Evolutionary conservation across 1,284 basidiomycete genomes (phyloP), one percentile per base, ranked within the genome.

Genomic region (Prillingera fragicola): DNA sequence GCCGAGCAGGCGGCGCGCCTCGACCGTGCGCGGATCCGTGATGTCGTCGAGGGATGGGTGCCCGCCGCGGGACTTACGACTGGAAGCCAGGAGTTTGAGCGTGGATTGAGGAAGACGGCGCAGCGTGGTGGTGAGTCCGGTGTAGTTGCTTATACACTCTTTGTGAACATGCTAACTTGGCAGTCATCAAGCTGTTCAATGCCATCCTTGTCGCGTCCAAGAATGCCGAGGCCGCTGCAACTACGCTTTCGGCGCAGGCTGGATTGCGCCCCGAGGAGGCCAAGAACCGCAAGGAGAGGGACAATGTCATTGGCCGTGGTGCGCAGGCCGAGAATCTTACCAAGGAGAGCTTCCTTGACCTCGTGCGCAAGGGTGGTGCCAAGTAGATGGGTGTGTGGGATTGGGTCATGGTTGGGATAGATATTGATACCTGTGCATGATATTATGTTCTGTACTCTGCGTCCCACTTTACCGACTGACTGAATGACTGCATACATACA

Each of bases 111-210:
- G 34, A 73, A 73, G 60, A 63, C 65, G 8, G 71, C 71, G 13
- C 71, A 73, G 54, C 52, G 68, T 29, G 71, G 71, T 61, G 71
- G 71, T 72, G 42, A 66, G 71, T 69, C 25, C 10, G 5, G 29
- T 13, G 10, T 31, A 17, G n/a, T 4, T 5, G 14, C 23, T 8
- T 13, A 25, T 15, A 24, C 8, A 29, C 35, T 38, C 12, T 37
- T 32, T 13, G 22, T 36, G 8, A 29, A 15, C 13, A 3, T 13
- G 13, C 37, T 21, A 5, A n/a, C 37, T 8, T 12, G 17, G 2
- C 49, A 72, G 71, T 73, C 21, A 69, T 73, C 65, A 72, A 72
- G 40, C 65, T 73, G 17, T 73, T 73, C 63, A 73, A 73, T 50
- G 71, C 71, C 8, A 73, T 73, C 43, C 60, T 72, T 9, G 55